These are phyloP conservation scores for Corymbia calophylla DNA, from an alignment of 441 rosid genomes.

Conservation along the genomic window DNA sequence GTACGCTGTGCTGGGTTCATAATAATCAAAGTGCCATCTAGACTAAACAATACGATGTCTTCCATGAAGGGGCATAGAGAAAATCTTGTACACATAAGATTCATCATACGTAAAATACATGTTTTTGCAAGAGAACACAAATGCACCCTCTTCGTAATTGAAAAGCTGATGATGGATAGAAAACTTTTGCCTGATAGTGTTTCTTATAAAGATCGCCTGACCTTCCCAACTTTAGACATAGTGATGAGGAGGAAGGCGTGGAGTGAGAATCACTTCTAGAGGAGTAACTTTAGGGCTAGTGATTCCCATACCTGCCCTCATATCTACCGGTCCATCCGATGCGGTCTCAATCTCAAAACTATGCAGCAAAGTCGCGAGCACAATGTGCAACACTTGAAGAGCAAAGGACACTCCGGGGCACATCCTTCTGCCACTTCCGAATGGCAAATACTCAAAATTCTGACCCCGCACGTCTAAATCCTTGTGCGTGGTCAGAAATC, in stretches of 20 bases:
- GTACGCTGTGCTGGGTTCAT: not conserved
- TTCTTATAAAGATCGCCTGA: not conserved
- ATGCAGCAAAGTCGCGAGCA: not conserved
- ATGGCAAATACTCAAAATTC: not conserved
- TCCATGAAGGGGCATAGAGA: not conserved
- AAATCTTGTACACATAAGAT: not conserved
- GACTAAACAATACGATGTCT: not conserved
- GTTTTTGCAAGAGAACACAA: not conserved
- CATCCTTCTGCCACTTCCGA: conserved; percentile 4
- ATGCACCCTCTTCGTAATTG: not conserved
- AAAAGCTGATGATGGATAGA: not conserved
- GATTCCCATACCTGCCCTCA: not conserved
- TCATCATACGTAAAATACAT: not conserved
- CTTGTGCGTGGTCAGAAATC: not conserved
- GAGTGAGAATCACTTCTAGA: not conserved
- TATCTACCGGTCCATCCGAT: not conserved
- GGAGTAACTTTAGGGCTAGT: not conserved
- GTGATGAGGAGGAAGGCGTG: not conserved
- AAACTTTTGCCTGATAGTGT: not conserved
- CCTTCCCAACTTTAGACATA: not conserved
- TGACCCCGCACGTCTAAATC: not conserved
- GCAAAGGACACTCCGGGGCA: conserved; percentile 1
- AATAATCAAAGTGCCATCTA: not conserved
- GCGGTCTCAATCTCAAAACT: not conserved
- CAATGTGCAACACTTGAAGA: not conserved